Percentiles rank a stretch among this genome's conserved stretches.
Evolutionary conservation across 345 rosid species (phyloP).

Genomic region (Populus alba): DNA sequence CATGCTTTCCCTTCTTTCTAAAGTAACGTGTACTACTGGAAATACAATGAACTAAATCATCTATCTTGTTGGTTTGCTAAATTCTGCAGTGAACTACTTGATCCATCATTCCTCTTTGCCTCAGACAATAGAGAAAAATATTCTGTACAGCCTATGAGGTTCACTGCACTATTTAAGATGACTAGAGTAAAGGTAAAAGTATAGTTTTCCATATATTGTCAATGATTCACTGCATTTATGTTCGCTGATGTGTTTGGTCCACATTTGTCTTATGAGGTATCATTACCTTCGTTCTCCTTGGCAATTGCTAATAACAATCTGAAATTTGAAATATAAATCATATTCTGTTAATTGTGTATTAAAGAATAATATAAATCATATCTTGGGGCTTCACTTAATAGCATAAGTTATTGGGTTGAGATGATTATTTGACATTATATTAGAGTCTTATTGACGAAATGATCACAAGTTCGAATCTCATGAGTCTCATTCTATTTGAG

Average conservation of each 20-base stretch:
- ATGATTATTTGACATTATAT: too few relatives aligned
- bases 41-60: slow-evolving; percentile 24
- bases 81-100: slow-evolving; percentile 78
- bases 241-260: not conserved
- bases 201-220: not conserved
- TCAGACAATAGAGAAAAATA: slow-evolving; percentile 89
- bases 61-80: slow-evolving; percentile 19
- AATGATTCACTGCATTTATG: not conserved
- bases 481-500: too few relatives aligned
- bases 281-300: not conserved
- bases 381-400: too few relatives aligned
- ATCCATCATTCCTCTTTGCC: slow-evolving; percentile 94
- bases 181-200: slow-evolving; percentile 83
- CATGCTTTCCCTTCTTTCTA: slow-evolving; percentile 7
- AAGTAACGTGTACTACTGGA: slow-evolving; percentile 1
- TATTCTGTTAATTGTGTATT: too few relatives aligned
- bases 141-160: slow-evolving; percentile 86
- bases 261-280: not conserved
- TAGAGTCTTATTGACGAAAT: too few relatives aligned
- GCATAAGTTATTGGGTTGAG: too few relatives aligned
- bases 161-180: slow-evolving; percentile 75
- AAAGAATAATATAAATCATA: too few relatives aligned
- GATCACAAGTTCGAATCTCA: too few relatives aligned
- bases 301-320: not conserved
- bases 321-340: not conserved